Percentiles rank a stretch among this genome's conserved stretches.
phyloP scores from a whole-genome alignment of 2,329 filamentous ascomycete genomes.

The Nectriaceae sp. region DNA sequence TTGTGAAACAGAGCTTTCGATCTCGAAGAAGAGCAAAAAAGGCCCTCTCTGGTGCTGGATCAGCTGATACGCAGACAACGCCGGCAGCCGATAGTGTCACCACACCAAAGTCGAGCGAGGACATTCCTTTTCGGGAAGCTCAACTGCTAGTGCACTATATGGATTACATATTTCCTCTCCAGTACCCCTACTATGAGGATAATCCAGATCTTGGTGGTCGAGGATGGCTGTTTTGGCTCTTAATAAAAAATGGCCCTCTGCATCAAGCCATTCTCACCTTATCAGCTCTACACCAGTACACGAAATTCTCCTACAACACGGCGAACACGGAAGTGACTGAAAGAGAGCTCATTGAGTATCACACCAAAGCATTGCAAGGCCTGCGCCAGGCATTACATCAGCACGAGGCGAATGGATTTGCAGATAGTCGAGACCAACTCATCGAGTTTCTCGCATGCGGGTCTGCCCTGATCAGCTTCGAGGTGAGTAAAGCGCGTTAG shows the following conservation, averaged over 20 bases:
- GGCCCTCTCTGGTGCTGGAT: background rate
- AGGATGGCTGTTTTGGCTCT: constrained; percentile 29
- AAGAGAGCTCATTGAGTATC: constrained; percentile 22
- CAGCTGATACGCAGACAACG: background rate
- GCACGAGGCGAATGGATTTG: constrained; percentile 9
- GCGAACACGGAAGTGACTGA: constrained; percentile 23
- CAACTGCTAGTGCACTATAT: constrained; percentile 31
- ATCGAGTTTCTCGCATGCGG: constrained; percentile 29
- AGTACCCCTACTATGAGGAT: constrained; percentile 29
- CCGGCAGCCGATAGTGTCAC: background rate
- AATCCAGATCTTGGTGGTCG: constrained; percentile 25
- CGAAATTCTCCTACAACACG: constrained; percentile 13
- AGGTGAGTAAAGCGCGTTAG: constrained; percentile 12
- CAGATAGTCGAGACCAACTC: constrained; percentile 17
- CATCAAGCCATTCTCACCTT: constrained; percentile 28
- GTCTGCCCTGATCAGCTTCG: constrained; percentile 28
- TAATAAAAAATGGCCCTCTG: constrained; percentile 19
- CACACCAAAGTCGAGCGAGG: background rate
- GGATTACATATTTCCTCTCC: constrained; percentile 30
- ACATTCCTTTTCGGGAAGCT: constrained; percentile 26
- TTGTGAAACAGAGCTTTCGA: constrained; percentile 26
- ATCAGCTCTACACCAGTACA: constrained; percentile 29
- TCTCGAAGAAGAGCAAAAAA: constrained; percentile 15
- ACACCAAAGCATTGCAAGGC: constrained; percentile 28
- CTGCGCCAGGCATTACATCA: constrained; percentile 20